These are phyloP conservation scores for Tephrocybe sp. DNA, from an alignment of 768 basidiomycete genomes.

Conservation along the genomic window DNA sequence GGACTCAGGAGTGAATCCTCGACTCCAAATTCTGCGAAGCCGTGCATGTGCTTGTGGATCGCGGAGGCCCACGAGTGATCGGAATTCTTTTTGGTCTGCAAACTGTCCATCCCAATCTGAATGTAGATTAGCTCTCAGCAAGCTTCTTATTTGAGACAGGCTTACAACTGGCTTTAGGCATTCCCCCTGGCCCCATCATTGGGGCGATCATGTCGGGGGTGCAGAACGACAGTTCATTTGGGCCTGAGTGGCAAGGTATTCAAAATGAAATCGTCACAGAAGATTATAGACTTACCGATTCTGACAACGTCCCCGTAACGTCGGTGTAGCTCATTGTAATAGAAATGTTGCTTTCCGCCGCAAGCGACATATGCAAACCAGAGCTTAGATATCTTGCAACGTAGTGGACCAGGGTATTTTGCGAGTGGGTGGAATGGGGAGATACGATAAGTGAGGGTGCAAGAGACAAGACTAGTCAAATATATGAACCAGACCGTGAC, in stretches of 20 bases:
- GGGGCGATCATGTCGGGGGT: conserved; percentile 29
- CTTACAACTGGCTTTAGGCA: conserved; percentile 38
- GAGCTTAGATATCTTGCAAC: conserved; percentile 37
- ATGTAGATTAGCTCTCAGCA: neutral
- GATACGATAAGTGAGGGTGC: conserved; percentile 31
- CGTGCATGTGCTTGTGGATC: conserved; percentile 31
- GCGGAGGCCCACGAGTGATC: conserved; percentile 26
- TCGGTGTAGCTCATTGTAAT: conserved; percentile 42
- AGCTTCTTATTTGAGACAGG: neutral
- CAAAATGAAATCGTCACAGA: too few relatives aligned
- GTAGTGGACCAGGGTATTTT: conserved; percentile 42
- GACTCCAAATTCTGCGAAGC: conserved; percentile 39
- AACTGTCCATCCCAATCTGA: conserved; percentile 33
- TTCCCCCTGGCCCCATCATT: conserved; percentile 33
- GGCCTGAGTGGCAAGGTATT: conserved; percentile 27
- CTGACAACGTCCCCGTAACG: conserved; percentile 52
- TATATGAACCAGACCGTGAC: conserved; percentile 3
- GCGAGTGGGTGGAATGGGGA: conserved; percentile 48
- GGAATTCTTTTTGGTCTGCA: conserved; percentile 13
- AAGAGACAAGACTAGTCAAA: neutral
- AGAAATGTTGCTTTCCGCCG: conserved; percentile 40
- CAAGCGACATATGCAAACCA: conserved; percentile 29
- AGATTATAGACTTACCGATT: conserved; percentile 33
- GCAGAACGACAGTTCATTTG: conserved; percentile 41
- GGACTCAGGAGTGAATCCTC: conserved; percentile 32